A percentile compares a stretch with the other conserved stretches of the same genome.
phyloP scores from a whole-genome alignment of 176 grass and related monocot species.

The Avena eriantha region DNA sequence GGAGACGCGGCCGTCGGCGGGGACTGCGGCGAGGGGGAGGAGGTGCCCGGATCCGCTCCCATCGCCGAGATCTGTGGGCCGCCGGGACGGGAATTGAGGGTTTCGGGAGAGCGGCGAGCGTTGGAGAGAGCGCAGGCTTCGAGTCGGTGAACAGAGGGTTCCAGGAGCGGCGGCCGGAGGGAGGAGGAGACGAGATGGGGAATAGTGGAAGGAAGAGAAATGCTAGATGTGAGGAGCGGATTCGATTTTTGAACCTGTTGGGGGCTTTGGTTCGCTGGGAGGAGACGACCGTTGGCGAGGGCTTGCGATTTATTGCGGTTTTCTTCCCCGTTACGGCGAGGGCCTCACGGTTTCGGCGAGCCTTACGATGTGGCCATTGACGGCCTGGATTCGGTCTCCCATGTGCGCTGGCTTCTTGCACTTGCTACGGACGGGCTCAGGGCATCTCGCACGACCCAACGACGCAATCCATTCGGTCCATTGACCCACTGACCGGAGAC shows the following conservation, averaged over 20 bases:
- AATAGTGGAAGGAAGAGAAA: background rate
- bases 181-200: constrained; percentile 23
- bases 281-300: constrained; percentile 34
- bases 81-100: constrained; percentile 1
- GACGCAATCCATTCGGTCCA: too few relatives aligned
- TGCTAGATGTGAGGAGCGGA: constrained; percentile 14
- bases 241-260: constrained; percentile 34
- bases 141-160: background rate
- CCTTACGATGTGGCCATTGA: background rate
- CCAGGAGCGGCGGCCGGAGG: background rate
- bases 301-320: background rate
- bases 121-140: background rate
- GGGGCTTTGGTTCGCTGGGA: background rate
- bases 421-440: background rate
- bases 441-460: too few relatives aligned
- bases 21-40: background rate
- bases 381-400: background rate
- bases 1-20: background rate
- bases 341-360: background rate
- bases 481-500: too few relatives aligned
- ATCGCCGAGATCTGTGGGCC: constrained; percentile 25
- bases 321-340: background rate
- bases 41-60: constrained; percentile 40
- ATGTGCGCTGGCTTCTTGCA: background rate
- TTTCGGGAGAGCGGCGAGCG: constrained; percentile 12